phyloP scores from a whole-genome alignment of 768 basidiomycete species.

The Dentipellis fragilis region DNA sequence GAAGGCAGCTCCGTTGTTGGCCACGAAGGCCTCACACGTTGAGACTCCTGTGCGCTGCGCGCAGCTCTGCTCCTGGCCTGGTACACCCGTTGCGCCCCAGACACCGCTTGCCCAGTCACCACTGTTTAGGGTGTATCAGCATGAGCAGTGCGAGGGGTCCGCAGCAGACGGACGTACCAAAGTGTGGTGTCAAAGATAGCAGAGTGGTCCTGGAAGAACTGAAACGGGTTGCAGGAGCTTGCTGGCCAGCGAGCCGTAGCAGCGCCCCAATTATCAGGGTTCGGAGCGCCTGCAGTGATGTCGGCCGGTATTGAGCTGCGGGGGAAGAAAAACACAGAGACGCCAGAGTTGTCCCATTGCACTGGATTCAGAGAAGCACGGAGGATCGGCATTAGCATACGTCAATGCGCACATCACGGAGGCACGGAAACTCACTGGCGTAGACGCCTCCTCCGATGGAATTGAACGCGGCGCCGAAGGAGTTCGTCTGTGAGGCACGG shows the following conservation, averaged over 20 bases:
- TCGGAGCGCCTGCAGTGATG: slow-evolving; percentile 61
- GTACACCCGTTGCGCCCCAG: slow-evolving; percentile 67
- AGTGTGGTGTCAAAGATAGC: slow-evolving; percentile 82
- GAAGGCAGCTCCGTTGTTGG: slow-evolving; percentile 60
- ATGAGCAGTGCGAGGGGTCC: slow-evolving; percentile 10
- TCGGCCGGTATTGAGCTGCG: slow-evolving; percentile 67
- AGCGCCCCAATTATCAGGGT: slow-evolving; percentile 66
- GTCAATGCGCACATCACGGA: not conserved
- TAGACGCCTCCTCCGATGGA: slow-evolving; percentile 79
- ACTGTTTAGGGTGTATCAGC: slow-evolving; percentile 25
- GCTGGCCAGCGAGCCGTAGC: slow-evolving; percentile 79
- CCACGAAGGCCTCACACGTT: slow-evolving; percentile 73
- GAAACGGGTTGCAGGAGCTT: slow-evolving; percentile 59
- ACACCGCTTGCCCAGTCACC: slow-evolving; percentile 84
- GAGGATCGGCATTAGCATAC: not conserved
- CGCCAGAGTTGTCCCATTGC: slow-evolving; percentile 69
- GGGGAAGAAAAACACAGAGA: slow-evolving; percentile 77
- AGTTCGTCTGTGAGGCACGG: slow-evolving; percentile 44
- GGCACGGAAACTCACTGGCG: slow-evolving; percentile 51
- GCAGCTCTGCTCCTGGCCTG: slow-evolving; percentile 83
- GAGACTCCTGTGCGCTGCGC: slow-evolving; percentile 73
- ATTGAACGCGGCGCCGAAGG: slow-evolving; percentile 86
- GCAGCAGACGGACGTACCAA: slow-evolving; percentile 38
- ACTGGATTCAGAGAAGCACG: slow-evolving; percentile 27
- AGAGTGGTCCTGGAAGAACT: slow-evolving; percentile 69